These are phyloP conservation scores for Diaporthe amygdali DNA, from an alignment of 2,329 filamentous ascomycete genomes.

Conservation along the genomic window DNA sequence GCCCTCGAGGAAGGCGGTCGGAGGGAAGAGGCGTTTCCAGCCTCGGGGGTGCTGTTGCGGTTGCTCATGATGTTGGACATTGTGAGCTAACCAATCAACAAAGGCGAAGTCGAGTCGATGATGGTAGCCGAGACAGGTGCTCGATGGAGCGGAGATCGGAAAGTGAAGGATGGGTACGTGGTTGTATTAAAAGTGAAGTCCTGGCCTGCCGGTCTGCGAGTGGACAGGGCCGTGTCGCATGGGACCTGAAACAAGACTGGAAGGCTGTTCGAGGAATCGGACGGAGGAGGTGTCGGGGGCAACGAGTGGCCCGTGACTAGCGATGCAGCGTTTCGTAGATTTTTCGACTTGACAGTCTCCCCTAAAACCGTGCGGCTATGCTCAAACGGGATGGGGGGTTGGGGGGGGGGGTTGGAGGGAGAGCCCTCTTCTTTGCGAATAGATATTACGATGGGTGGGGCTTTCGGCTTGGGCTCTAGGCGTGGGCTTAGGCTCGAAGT, in stretches of 20 bases:
- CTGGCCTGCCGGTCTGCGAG: conserved; percentile 24
- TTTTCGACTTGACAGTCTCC: conserved; percentile 25
- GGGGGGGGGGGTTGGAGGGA: neutral
- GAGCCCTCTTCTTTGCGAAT: conserved; percentile 9
- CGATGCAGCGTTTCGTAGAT: conserved; percentile 42
- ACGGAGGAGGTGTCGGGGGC: conserved; percentile 27
- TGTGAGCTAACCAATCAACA: conserved; percentile 44
- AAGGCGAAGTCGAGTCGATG: conserved; percentile 16
- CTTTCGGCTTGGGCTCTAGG: neutral
- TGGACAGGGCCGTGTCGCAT: conserved; percentile 31
- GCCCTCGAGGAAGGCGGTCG: conserved; percentile 82
- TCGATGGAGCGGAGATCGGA: conserved; percentile 20
- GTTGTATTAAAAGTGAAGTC: conserved; percentile 28
- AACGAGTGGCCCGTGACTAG: conserved; percentile 41
- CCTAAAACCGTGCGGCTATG: conserved; percentile 4
- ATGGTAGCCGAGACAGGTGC: conserved; percentile 25
- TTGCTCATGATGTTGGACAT: conserved; percentile 80
- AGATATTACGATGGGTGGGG: conserved; percentile 26
- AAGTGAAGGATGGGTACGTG: conserved; percentile 25
- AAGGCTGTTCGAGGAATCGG: conserved; percentile 35
- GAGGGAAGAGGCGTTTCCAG: conserved; percentile 79
- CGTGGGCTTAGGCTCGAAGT: neutral
- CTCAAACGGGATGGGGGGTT: conserved; percentile 4
- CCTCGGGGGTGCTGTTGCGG: conserved; percentile 96
- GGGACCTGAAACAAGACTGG: conserved; percentile 43